Evolutionary conservation across 129 eudicot genomes (phyloP), one percentile per base, ranked within the genome.

Genomic region (Artemisia tridentata): DNA sequence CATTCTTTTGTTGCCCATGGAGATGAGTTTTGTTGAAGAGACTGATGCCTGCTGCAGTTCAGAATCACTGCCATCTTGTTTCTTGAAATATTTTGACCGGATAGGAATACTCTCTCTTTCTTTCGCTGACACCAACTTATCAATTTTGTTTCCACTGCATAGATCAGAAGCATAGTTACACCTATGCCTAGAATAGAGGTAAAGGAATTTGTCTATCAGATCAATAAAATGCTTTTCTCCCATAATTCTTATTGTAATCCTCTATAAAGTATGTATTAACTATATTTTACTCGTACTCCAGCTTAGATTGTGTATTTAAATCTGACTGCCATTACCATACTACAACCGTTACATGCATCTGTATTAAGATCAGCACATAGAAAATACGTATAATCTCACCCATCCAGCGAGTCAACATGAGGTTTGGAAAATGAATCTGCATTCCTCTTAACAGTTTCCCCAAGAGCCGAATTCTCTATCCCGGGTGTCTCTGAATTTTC

Each of bases 141-240:
- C 79, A 75, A 58, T 74, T 67, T 68, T 16, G 58, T 74, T 45
- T 73, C 80, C 80, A 63, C 90, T 86, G 83, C 81, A 88, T 73
- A 68, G 46, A 53, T 54, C 7, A 68, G 67, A 58, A 65, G 18
- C 69, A 52, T 61, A 21, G 11, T 65, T 54, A 74, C 65, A 41
- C 48, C 17, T 64, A 51, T 17, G 54, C 14, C 45, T 31, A 31
- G 38, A 38, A 38, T 38, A 38, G 45, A 38, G 45, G 45, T 38
- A 8, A 63, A 29, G 43, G 25, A 23, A 2, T 38, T 74, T 73
- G 55, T 48, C 54, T 49, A 74, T 41, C 45, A 23, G 54, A 75
- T 75, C 9, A 56, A 65, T 19, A 54, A 14, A 53, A 73, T 14
- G 13, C 25, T 51, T 52, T 51, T 73, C 53, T 52, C 46, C 50